Evolutionary conservation across 108 stramenopile genomes (phyloP).

Genomic region (Pseudonitzschia delicatissima): DNA sequence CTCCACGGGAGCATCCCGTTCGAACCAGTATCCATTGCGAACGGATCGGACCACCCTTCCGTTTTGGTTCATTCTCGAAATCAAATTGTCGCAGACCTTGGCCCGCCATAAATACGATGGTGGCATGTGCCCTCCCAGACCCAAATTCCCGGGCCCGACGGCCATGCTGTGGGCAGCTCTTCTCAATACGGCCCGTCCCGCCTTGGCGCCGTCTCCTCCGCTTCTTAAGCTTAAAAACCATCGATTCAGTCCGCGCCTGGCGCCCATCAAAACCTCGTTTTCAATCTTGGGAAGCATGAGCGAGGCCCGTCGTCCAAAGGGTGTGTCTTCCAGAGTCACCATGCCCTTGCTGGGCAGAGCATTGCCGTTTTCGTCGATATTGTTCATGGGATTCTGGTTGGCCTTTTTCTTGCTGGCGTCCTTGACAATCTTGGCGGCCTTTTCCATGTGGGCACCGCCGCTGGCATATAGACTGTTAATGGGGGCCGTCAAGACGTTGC

Average conservation of each 20-base stretch:
- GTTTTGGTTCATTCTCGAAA: constrained; percentile 66
- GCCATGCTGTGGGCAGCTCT: constrained; percentile 65
- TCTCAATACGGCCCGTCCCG: constrained; percentile 80
- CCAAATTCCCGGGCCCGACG: constrained; percentile 66
- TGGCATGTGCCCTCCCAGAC: constrained; percentile 79
- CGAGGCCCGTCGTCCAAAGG: constrained; percentile 81
- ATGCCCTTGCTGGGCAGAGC: constrained; percentile 21
- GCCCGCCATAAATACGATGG: constrained; percentile 82
- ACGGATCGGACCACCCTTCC: constrained; percentile 73
- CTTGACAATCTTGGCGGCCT: constrained; percentile 23
- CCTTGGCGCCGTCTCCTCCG: constrained; percentile 88
- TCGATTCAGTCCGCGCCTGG: constrained; percentile 74
- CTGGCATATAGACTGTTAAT: constrained; percentile 45
- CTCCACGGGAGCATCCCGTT: constrained; percentile 76
- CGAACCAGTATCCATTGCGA: constrained; percentile 82
- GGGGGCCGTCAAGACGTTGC: constrained; percentile 72
- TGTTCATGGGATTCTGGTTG: constrained; percentile 5
- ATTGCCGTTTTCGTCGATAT: neutral
- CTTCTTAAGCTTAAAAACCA: constrained; percentile 84
- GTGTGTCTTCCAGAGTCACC: constrained; percentile 74
- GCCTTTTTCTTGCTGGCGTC: constrained; percentile 24
- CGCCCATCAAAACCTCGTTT: constrained; percentile 83
- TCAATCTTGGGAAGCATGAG: constrained; percentile 87
- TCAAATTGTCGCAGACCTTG: constrained; percentile 81
- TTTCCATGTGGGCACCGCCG: constrained; percentile 27